Evolutionary conservation across 2,329 filamentous ascomycete species (phyloP).

Genomic region (Trichoderma hamatum): DNA sequence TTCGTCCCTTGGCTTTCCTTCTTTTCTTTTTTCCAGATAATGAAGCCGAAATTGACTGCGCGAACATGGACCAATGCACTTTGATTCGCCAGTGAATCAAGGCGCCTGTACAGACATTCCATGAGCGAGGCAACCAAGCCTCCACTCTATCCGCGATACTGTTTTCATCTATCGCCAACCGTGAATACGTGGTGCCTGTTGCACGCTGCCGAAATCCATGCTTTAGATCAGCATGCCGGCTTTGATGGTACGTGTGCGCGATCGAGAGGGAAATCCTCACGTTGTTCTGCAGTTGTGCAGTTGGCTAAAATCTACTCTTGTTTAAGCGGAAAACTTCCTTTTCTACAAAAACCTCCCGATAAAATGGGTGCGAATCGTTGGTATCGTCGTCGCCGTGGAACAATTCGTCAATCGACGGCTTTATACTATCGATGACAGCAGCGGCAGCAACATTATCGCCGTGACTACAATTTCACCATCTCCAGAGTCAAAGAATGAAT

Average conservation of each 20-base stretch:
- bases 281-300: not conserved
- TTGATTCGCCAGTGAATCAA: constrained; percentile 17
- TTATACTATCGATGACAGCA: constrained; percentile 68
- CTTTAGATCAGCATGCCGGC: constrained; percentile 51
- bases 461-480: constrained; percentile 22
- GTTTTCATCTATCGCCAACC: constrained; percentile 65
- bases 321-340: constrained; percentile 56
- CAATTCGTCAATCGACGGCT: constrained; percentile 51
- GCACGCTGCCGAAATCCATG: constrained; percentile 53
- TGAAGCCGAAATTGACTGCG: not conserved
- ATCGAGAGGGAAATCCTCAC: not conserved
- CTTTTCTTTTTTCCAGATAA: not conserved
- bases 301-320: not conserved
- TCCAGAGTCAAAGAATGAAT: not conserved
- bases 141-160: constrained; percentile 62
- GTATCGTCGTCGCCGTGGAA: constrained; percentile 67
- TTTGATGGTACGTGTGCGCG: constrained; percentile 52
- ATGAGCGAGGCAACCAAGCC: constrained; percentile 50
- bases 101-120: constrained; percentile 45
- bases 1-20: not conserved
- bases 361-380: constrained; percentile 72
- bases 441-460: constrained; percentile 59
- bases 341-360: constrained; percentile 77
- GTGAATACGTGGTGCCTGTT: constrained; percentile 63
- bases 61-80: constrained; percentile 11